Percentiles rank a stretch among this genome's conserved stretches.
phyloP scores from a whole-genome alignment of 352 stramenopile species.

The Pelagophyceae sp. region DNA sequence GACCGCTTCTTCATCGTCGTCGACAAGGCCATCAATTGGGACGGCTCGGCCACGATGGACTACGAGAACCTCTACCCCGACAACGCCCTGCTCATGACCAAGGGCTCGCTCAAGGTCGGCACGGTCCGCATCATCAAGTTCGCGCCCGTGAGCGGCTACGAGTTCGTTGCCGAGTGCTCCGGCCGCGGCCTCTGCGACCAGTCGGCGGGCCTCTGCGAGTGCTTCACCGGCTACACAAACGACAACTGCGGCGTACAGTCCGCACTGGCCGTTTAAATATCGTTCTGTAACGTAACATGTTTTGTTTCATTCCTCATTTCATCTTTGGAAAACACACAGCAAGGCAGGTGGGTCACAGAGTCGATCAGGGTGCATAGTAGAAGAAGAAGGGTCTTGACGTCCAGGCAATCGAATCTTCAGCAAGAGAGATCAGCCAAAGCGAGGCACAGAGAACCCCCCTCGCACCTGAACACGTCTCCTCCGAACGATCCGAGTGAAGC shows the following conservation, averaged over 20 bases:
- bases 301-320: too few relatives aligned
- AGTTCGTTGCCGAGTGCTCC: slow-evolving; percentile 45
- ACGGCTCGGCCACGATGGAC: slow-evolving; percentile 21
- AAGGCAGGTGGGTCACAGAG: too few relatives aligned
- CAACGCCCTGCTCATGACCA: neutral
- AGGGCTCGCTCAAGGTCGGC: slow-evolving; percentile 19
- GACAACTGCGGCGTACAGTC: slow-evolving; percentile 31
- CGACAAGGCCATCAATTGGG: slow-evolving; percentile 39
- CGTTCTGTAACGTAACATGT: too few relatives aligned
- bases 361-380: too few relatives aligned
- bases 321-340: too few relatives aligned
- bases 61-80: neutral
- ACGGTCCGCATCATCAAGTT: slow-evolving; percentile 22
- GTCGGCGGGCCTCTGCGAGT: slow-evolving; percentile 46
- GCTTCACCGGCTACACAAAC: slow-evolving; percentile 49
- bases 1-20: slow-evolving; percentile 41
- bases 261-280: slow-evolving; percentile 17
- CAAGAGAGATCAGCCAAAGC: too few relatives aligned
- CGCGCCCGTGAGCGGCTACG: slow-evolving; percentile 25
- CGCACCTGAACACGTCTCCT: too few relatives aligned
- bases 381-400: too few relatives aligned
- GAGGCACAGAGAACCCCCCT: too few relatives aligned
- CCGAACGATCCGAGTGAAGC: too few relatives aligned
- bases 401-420: too few relatives aligned
- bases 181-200: slow-evolving; percentile 43